Evolutionary conservation across 176 grass and related monocot species (phyloP).

Genomic region (Oryza rufipogon): DNA sequence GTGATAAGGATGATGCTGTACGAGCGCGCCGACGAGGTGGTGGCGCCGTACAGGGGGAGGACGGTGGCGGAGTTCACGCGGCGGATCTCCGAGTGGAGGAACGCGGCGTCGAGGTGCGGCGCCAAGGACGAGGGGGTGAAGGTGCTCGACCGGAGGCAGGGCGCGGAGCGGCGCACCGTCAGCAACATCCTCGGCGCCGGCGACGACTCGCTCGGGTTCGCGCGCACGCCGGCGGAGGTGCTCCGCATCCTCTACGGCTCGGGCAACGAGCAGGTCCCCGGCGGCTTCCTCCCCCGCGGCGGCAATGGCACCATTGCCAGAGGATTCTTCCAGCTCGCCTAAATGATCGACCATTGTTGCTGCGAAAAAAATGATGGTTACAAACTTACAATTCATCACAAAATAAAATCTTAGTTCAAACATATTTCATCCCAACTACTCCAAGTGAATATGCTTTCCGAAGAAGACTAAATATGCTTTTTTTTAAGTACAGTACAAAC

Average conservation of each 20-base stretch:
- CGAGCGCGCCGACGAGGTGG: slow-evolving; percentile 54
- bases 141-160: slow-evolving; percentile 46
- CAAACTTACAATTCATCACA: no score
- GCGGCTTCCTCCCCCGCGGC: slow-evolving; percentile 68
- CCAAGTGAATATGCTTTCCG: no score
- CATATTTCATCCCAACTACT: no score
- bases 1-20: slow-evolving; percentile 79
- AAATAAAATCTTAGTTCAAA: no score
- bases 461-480: no score
- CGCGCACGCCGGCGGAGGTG: slow-evolving; percentile 67
- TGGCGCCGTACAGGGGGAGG: slow-evolving; percentile 55
- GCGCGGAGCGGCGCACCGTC: slow-evolving; percentile 54
- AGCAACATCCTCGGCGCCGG: slow-evolving; percentile 74
- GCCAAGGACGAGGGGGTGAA: slow-evolving; percentile 74
- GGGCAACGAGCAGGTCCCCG: slow-evolving; percentile 56
- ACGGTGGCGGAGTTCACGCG: slow-evolving; percentile 76
- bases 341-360: no score
- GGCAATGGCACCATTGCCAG: slow-evolving; percentile 68
- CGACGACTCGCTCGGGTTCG: slow-evolving; percentile 60
- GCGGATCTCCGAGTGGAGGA: slow-evolving; percentile 57
- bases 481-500: no score
- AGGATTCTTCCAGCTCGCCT: slow-evolving; percentile 46
- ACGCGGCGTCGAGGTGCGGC: slow-evolving; percentile 51
- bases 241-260: slow-evolving; percentile 79
- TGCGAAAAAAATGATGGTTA: no score